Base-by-base conservation (phyloP, 202 grass and related monocot genomes). In the Cymbopogon flexuosus region DNA sequence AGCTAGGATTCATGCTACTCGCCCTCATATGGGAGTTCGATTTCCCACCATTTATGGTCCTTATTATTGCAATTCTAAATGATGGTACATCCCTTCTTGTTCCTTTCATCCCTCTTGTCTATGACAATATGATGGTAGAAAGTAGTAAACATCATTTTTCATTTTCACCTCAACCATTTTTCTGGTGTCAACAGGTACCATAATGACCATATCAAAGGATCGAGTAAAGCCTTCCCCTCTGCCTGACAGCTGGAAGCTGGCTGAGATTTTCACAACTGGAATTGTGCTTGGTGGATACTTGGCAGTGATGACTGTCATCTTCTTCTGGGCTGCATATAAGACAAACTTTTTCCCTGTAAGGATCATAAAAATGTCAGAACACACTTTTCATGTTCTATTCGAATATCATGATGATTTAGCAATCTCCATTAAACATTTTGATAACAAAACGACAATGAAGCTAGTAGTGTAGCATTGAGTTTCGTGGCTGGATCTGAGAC, bases 201-300 rank as follows among this genome's bases (percentile, higher is more conserved):
- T 90, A 80, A 94, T 94, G 92, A 94, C 92, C 41, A 94, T 94
- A 66, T 94, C 92, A 9, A 94, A 94, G 84, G 92, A 94, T 80
- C 82, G 87, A 73, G 92, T 94, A 31, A 94, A 94, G 49, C 92
- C 92, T 59, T 94, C 92, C 40, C 92, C 92, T 39, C 61, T 78
- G 29, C 92, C 89, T 60, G 92, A 94, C 57, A 91, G 86, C 23
- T 94, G 92, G 92, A 94, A 94, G 65, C 78, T 94, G 49, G 67
- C 78, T 42, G 92, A 94, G 75, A 94, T 94, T 84, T 94, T 94
- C 60, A 72, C 89, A 8, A 94, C 92, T 12, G 92, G 92, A 85
- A 61, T 94, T 31, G 63, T 94, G 13, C 86, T 91, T 67, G 92
- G 89, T 71, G 73, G 84, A 60, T 94, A 94, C 80, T 80, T 94